Base-by-base conservation (phyloP, 2,329 filamentous ascomycete genomes). In the Pyrenophora teres region DNA sequence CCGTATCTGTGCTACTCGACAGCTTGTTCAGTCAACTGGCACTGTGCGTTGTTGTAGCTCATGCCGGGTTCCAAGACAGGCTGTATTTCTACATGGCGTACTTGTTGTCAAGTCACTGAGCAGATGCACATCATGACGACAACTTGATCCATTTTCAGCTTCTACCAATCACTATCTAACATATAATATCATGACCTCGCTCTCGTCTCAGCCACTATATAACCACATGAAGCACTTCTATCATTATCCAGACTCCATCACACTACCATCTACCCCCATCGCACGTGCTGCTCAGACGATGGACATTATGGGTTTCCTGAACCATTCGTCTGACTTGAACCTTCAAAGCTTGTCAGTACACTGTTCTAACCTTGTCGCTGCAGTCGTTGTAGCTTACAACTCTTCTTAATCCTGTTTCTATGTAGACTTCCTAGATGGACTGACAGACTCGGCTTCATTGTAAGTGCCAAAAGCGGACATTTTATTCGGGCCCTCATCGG, bases 61-160 rank as follows among this genome's bases (percentile, higher is more conserved):
- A 15, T 15, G 15, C 15, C 15, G 15, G 15, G 15, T 15, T 15
- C 15, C 15, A 15, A 15, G 6, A 27, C 25, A 21, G 3, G 25
- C 3, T 19, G 42, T 15, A 45, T 15, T 12, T 21, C 27, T 12
- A 13, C 12, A 30, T 12, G 10, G 27, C 27, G 8, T 30, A 13
- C 27, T 45, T 33, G 16, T 21, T 19, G n/a, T 33, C 15, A 27
- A 37, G 19, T 45, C 19, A 3, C 19, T 21, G 19, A 45, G 9
- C 4, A 12, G 10, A 9, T 10, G 9, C 27, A 30, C 9, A 30
- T 4, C 27, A 30, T 13, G 27, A 30, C 10, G 9, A 41, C 21
- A 53, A 40, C 16, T 37, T 39, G 13, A 45, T 50, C 35, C 43
- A 44, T 40, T 31, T 43, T 33, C 40, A 40, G 32, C 30, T 41